Base-by-base conservation (phyloP, 2,329 filamentous ascomycete species). In the Chaetomiaceae sp. region DNA sequence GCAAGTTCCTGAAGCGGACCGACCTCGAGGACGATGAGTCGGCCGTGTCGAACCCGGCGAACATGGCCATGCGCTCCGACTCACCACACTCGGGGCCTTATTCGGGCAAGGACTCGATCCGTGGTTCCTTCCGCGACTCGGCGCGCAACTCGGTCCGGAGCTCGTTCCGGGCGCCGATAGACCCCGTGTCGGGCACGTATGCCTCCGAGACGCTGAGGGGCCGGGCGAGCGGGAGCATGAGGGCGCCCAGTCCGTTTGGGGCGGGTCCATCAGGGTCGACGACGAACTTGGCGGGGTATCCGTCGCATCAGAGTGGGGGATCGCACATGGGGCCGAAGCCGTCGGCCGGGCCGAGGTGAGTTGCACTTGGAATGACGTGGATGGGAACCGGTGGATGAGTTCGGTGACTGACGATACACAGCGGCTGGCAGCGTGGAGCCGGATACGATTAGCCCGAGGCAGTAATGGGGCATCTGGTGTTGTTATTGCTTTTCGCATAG, bases 1-100 rank as follows among this genome's bases (percentile, higher is more conserved):
- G 84, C 59, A 81, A 79, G 31, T n/a, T 44, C 61, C 71, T 75
- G 48, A 83, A 85, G 57, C 78, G 88, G 48, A 72, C 81, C 19
- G 82, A 84, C 51, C 77, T 88, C 53, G 85, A 89, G 50, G 86
- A 89, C 52, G 87, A 90, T 53, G 81, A 81, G 37, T 80, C 83
- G 35, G 83, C 80, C 37, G 79, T 82, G 68, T 83, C 81, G 83
- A 90, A 59, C 49, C 50, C 25, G 3, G 44, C 57, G 35, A 51
- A 60, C 44, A 46, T 58, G 43, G 37, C 50, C 46, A 48, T 20
- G 34, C 59, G 47, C 21, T 43, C 40, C 13, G 51, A 44, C 5
- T 49, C 55, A 12, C 6, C 81, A 77, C 23, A 77, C 73, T 41
- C 79, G 80, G 13, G 60, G 70, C 54, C 70, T 66, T 63, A 59